Base-by-base conservation (phyloP, 306 rosid species). In the Lathyrus oleraceus region DNA sequence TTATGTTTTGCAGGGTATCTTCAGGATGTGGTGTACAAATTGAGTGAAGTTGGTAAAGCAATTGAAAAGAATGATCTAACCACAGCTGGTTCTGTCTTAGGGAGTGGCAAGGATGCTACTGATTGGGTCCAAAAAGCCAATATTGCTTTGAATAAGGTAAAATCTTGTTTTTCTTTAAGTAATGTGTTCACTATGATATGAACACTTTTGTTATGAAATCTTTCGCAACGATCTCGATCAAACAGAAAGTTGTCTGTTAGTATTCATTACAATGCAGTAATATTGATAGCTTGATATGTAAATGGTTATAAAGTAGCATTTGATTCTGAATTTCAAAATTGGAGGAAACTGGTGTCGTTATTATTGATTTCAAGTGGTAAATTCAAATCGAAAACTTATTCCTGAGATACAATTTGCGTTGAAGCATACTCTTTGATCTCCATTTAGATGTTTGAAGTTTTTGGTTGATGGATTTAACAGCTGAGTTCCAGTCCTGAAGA, bases 11-110 rank as follows among this genome's bases (percentile, higher is more conserved):
- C 87, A 94, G 97, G 76, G 47, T 89, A 88, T 78, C 89, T 91
- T 61, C 97, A 94, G 84, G 95, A 87, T 17, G 21, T 91, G 64
- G 97, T 94, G 76, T 87, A 83, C 85, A 91, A 83, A 84, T 78
- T 91, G 70, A 91, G 92, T 82, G 86, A 81, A 87, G 89, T 86
- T 69, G 99, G 97, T 67, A 90, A 86, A 71, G 97, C 99, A 48
- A 87, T 95, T 39, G 99, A 91, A 12, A 81, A 73, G 8, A 85
- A 87, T 68, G 95, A 95, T 83, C 77, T 89, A 39, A 47, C 88
- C 2, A 17, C 83, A 8, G 99, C 96, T n/a, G 82, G 89, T 81
- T 95, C 88, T 56, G 93, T 95, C 61, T 89, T 91, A 62, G 97
- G 92, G 65, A 75, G 53, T 71, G 87, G 81, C 82, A 79, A 79